Conservation (phyloP, 1,284 basidiomycete species). For the Mycena sp. region DNA sequence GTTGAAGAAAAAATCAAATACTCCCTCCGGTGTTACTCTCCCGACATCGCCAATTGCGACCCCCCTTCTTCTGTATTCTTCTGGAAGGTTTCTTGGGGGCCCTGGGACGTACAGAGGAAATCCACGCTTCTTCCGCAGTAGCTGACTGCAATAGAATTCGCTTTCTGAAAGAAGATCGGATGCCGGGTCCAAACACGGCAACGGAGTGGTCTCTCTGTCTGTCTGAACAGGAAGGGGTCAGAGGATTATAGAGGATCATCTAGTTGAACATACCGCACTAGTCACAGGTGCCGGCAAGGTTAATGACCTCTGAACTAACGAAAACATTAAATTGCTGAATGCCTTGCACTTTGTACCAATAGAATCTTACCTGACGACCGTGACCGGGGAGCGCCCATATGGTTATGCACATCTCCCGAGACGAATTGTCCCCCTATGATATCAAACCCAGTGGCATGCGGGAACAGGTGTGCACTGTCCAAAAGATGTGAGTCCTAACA, state of each 20-base stretch:
- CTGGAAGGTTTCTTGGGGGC: slow-evolving; percentile 15
- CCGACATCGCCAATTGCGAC: slow-evolving; percentile 23
- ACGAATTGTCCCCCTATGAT: slow-evolving; percentile 2
- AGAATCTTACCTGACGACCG: too few relatives aligned
- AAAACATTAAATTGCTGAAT: too few relatives aligned
- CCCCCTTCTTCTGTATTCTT: slow-evolving; percentile 8
- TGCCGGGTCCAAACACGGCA: too few relatives aligned
- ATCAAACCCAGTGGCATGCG: slow-evolving; percentile 1
- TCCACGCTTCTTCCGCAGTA: slow-evolving; percentile 3
- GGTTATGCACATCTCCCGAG: not conserved
- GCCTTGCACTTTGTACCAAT: too few relatives aligned
- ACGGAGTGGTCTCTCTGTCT: too few relatives aligned
- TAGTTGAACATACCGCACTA: too few relatives aligned
- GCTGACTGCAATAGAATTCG: slow-evolving; percentile 6
- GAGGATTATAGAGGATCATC: too few relatives aligned
- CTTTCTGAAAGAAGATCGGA: not conserved
- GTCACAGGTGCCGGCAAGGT: too few relatives aligned
- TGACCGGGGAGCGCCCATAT: not conserved
- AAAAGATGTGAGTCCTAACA: too few relatives aligned
- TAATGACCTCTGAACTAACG: too few relatives aligned
- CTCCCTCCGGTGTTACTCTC: slow-evolving; percentile 14
- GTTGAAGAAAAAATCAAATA: slow-evolving; percentile 27
- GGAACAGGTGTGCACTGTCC: not conserved
- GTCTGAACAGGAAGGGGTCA: too few relatives aligned
- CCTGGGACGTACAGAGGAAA: slow-evolving; percentile 15